These are phyloP conservation scores for Pneumocystis sp. DNA, from an alignment of 1,139 yeast genomes.

Conservation along the genomic window DNA sequence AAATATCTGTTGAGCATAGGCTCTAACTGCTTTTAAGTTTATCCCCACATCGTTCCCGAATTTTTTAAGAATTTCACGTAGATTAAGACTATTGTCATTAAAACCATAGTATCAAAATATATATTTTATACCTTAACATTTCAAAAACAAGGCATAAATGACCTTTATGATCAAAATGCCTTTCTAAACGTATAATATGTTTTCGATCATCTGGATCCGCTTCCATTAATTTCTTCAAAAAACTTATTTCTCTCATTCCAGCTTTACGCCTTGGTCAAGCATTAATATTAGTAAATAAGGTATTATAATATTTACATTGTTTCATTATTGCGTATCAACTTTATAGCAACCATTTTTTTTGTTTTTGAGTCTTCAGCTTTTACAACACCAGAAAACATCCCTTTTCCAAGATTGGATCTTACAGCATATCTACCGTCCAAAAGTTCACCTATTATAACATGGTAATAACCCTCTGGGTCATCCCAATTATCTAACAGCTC, in stretches of 20 bases:
- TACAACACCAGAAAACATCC: conserved; percentile 34
- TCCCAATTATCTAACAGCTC: conserved; percentile 25
- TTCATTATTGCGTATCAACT: conserved; percentile 42
- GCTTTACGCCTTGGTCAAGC: conserved; percentile 28
- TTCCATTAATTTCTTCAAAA: conserved; percentile 52
- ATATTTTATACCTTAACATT: conserved; percentile 30
- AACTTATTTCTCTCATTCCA: conserved; percentile 65
- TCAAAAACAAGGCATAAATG: conserved; percentile 84
- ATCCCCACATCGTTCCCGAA: conserved; percentile 60
- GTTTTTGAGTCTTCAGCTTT: conserved; percentile 18
- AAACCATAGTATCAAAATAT: not conserved
- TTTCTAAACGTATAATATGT: conserved; percentile 58
- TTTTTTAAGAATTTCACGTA: conserved; percentile 69
- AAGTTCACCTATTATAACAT: conserved; percentile 55
- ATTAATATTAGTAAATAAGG: not conserved
- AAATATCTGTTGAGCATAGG: conserved; percentile 63
- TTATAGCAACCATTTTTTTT: conserved; percentile 55
- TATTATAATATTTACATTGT: conserved; percentile 18
- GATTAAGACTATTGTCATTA: conserved; percentile 36
- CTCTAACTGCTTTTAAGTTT: conserved; percentile 53
- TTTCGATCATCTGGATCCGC: conserved; percentile 48
- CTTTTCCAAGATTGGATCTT: conserved; percentile 84
- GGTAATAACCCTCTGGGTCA: conserved; percentile 76
- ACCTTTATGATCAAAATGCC: conserved; percentile 68
- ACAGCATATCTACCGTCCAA: conserved; percentile 52